Conservation (phyloP, 2,329 filamentous ascomycete species). For the Mycosphaerella sp. region DNA sequence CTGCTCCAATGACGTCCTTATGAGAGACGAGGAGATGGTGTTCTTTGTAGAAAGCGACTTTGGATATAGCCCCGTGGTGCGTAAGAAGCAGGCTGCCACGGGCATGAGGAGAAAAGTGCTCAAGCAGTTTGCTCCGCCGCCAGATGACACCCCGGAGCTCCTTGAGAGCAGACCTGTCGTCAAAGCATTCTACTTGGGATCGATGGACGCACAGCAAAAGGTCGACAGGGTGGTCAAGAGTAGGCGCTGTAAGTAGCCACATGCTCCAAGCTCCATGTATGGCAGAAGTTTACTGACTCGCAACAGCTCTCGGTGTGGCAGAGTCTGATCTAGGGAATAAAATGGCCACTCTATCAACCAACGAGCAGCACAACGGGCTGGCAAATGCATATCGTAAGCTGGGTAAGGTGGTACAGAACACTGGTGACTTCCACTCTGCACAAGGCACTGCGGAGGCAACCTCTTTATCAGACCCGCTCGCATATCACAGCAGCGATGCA, state of each 20-base stretch:
- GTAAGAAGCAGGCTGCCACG: slow-evolving; percentile 94
- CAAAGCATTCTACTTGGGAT: slow-evolving; percentile 89
- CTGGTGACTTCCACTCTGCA: slow-evolving; percentile 90
- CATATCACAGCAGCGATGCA: slow-evolving; percentile 90
- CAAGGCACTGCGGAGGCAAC: slow-evolving; percentile 96
- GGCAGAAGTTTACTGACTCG: slow-evolving; percentile 28
- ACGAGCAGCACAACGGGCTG: slow-evolving; percentile 84
- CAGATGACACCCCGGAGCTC: slow-evolving; percentile 93
- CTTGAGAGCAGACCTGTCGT: slow-evolving; percentile 83
- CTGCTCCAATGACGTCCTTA: slow-evolving; percentile 84
- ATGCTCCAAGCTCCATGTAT: not conserved
- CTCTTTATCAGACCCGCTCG: slow-evolving; percentile 84
- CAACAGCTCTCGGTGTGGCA: slow-evolving; percentile 75
- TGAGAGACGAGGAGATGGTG: slow-evolving; percentile 93
- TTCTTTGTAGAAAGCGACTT: slow-evolving; percentile 99
- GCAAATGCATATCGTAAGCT: slow-evolving; percentile 90
- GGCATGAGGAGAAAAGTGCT: slow-evolving; percentile 90
- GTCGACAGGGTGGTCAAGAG: slow-evolving; percentile 90
- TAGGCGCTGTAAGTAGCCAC: slow-evolving; percentile 62
- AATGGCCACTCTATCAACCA: slow-evolving; percentile 74
- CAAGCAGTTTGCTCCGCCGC: slow-evolving; percentile 96
- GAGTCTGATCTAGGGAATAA: slow-evolving; percentile 94
- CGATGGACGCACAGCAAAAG: slow-evolving; percentile 97
- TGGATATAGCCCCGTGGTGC: slow-evolving; percentile 90
- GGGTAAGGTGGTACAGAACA: slow-evolving; percentile 85